Base-by-base conservation (phyloP, 2,329 filamentous ascomycete genomes). In the Parasarocladium wereldwijsianum region DNA sequence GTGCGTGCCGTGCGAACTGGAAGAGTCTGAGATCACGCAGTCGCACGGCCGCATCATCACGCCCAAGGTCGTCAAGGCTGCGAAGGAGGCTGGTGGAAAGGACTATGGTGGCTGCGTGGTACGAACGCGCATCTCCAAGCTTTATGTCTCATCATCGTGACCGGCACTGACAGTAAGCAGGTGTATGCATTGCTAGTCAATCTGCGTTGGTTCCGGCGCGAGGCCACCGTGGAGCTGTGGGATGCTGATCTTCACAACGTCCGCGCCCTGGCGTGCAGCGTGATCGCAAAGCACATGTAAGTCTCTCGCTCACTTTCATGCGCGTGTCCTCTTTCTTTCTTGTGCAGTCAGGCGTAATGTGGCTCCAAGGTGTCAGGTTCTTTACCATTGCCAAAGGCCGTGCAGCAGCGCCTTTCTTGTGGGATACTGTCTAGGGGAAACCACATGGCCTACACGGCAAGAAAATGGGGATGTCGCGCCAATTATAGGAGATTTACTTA, bases 31-130 rank as follows among this genome's bases (percentile, higher is more conserved):
- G 33, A 64, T 98, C 46, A 90, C 80, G 4, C 66, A 66, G 29
- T 73, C 87, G 3, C 85, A 96, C 54, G 92, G 83, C 52, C 70
- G 73, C 26, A 64, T 98, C 50, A 84, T 98, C 48, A 94, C 85
- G 1, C 58, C 60, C 3, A 68, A 72, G 35, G 90, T 98, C 10
- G 57, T 96, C 37, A 56, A 74, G 40, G 85, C 86, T 0, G 84
- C 90, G 12, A 80, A 70, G 40, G 71, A 84, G 40, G 87, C 90
- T 0, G 90, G 84, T 5, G 79, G 80, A 1, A 55, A 68, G 2
- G 70, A 93, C 25, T 64, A 87, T 46, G 62, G 62, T 18, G 70
- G 77, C 8, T 94, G 86, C 42, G 80, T 96, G 4, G 79, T 58
- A 46, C 28, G 47, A 41, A 10, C 11, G 4, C 23, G 14, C 4